phyloP scores from a whole-genome alignment of 2,329 filamentous ascomycete species.

The Stemphylium vesicarium region DNA sequence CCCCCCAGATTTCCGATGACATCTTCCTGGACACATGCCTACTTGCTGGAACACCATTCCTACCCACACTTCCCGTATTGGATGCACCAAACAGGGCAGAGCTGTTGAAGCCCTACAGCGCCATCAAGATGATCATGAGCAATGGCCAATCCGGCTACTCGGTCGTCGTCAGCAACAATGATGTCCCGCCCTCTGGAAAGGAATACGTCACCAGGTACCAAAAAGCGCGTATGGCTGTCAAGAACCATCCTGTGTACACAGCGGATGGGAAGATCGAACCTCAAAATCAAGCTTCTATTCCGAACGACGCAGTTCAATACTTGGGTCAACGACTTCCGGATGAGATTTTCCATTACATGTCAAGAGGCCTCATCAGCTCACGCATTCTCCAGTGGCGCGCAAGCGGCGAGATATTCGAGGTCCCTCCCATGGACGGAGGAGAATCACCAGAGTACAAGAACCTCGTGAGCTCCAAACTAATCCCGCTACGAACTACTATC shows the following conservation, averaged over 20 bases:
- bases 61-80: constrained; percentile 79
- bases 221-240: constrained; percentile 82
- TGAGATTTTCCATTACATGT: constrained; percentile 90
- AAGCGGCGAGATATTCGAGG: constrained; percentile 76
- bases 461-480: constrained; percentile 76
- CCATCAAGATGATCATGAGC: constrained; percentile 75
- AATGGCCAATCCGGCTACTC: constrained; percentile 71
- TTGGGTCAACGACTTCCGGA: constrained; percentile 88
- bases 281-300: constrained; percentile 74
- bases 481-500: constrained; percentile 75
- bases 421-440: constrained; percentile 85
- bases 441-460: constrained; percentile 80
- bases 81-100: constrained; percentile 64
- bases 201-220: constrained; percentile 87
- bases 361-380: constrained; percentile 78
- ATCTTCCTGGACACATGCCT: constrained; percentile 85
- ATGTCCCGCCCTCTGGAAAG: constrained; percentile 74
- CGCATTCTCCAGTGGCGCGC: constrained; percentile 83
- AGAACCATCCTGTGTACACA: constrained; percentile 84
- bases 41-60: constrained; percentile 80
- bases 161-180: constrained; percentile 78
- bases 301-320: constrained; percentile 85
- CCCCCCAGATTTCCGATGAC: constrained; percentile 64
- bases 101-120: constrained; percentile 70
- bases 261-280: constrained; percentile 78